phyloP scores from a whole-genome alignment of 352 stramenopile species.

The Globisporangium viniferum region DNA sequence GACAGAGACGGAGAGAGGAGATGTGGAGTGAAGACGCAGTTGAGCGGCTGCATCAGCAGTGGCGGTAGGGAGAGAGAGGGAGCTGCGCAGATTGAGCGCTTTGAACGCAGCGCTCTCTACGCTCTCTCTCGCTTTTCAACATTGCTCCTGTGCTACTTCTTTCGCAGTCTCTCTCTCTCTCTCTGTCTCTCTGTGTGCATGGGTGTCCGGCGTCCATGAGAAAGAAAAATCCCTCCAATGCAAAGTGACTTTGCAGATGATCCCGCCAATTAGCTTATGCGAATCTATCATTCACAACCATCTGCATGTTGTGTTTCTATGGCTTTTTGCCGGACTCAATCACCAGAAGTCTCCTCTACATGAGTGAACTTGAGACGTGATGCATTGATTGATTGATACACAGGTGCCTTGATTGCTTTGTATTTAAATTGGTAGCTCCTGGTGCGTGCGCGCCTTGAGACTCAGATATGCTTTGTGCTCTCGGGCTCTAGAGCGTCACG shows the following conservation, averaged over 20 bases:
- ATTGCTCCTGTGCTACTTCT: neutral
- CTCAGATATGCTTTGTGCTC: neutral
- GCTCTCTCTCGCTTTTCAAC: neutral
- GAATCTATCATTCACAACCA: too few relatives aligned
- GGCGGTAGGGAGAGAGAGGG: neutral
- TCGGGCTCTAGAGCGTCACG: conserved; percentile 8
- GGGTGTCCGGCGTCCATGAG: conserved; percentile 9
- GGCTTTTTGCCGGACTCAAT: neutral
- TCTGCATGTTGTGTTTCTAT: neutral
- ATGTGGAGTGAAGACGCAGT: neutral
- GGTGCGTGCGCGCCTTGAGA: too few relatives aligned
- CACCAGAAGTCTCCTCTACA: neutral
- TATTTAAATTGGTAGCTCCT: neutral
- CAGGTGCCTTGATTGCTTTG: neutral
- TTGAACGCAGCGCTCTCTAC: conserved; percentile 6
- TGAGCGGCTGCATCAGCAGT: neutral
- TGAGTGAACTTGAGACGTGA: neutral
- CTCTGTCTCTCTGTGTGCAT: neutral
- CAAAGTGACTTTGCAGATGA: conserved; percentile 5
- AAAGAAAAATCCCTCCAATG: conserved; percentile 1
- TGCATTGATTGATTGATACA: neutral
- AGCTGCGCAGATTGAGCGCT: conserved; percentile 2
- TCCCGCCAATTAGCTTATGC: neutral
- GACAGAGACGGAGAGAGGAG: neutral
- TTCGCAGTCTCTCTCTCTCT: neutral